Percentiles rank a stretch among this genome's conserved stretches.
Conservation (phyloP, 257 asterid species). For the Nicotiana tomentosiformis region DNA sequence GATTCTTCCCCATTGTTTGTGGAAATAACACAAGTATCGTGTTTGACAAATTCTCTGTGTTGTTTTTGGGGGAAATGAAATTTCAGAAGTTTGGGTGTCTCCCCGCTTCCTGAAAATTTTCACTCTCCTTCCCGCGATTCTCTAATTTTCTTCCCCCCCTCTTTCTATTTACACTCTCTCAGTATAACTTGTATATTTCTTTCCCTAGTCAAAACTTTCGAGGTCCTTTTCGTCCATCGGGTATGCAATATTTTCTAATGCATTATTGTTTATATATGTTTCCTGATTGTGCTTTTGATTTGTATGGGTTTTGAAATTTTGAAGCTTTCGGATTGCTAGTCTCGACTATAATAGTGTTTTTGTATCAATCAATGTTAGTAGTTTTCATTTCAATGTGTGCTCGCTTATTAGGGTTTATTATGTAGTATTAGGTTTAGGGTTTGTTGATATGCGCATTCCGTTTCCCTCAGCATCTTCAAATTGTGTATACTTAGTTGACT, state of each 20-base stretch:
- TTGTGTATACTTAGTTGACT: neutral
- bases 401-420: neutral
- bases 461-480: neutral
- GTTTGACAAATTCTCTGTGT: neutral
- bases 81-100: conserved; percentile 10
- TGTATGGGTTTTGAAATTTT: neutral
- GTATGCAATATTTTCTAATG: neutral
- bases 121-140: conserved; percentile 15
- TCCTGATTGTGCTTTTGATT: neutral
- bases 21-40: neutral
- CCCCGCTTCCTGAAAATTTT: neutral
- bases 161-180: neutral
- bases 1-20: neutral
- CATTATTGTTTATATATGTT: neutral
- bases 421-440: neutral
- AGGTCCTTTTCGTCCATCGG: neutral
- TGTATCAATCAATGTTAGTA: neutral
- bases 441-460: neutral
- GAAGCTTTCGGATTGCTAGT: neutral
- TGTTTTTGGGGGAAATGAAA: conserved; percentile 21
- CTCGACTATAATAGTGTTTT: neutral
- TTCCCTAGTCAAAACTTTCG: neutral
- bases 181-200: neutral
- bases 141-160: conserved; percentile 2
- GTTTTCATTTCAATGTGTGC: neutral